These are phyloP conservation scores for Lactifluus echinatus DNA, from an alignment of 768 basidiomycete genomes.

Conservation along the genomic window DNA sequence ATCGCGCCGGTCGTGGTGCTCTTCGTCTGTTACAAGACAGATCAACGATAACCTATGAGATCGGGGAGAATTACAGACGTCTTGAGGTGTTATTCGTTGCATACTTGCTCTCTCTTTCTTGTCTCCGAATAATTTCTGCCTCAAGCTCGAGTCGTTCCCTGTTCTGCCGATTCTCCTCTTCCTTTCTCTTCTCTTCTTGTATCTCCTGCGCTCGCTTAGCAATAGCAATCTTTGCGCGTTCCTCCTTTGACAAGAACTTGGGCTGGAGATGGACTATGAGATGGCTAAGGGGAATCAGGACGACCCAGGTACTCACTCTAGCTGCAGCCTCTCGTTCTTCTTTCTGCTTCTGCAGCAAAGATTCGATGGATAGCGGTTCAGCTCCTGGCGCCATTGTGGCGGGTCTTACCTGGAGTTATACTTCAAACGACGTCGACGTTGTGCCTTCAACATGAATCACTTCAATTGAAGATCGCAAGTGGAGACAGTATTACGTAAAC, in stretches of 20 bases:
- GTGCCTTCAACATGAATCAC: neutral
- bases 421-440: neutral
- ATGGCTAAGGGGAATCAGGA: neutral
- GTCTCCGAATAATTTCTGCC: conserved; percentile 55
- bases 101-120: conserved; percentile 37
- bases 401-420: conserved; percentile 2
- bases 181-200: conserved; percentile 55
- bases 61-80: conserved; percentile 27
- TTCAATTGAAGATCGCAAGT: neutral
- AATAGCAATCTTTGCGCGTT: conserved; percentile 83
- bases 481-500: neutral
- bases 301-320: conserved; percentile 48
- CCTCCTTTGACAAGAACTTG: conserved; percentile 88
- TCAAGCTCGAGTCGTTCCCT: conserved; percentile 67
- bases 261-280: conserved; percentile 45
- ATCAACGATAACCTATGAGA: conserved; percentile 8
- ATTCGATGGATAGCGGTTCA: conserved; percentile 84
- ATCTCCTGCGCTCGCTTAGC: conserved; percentile 82
- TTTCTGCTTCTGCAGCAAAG: conserved; percentile 77
- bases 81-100: conserved; percentile 33
- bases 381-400: conserved; percentile 39
- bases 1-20: conserved; percentile 27
- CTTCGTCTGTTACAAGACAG: conserved; percentile 28
- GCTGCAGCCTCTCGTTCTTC: conserved; percentile 84
- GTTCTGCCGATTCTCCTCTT: conserved; percentile 51